A percentile compares a stretch with the other conserved stretches of the same genome.
Conservation (phyloP, 768 basidiomycete species). For the Suillus hirtellus region DNA sequence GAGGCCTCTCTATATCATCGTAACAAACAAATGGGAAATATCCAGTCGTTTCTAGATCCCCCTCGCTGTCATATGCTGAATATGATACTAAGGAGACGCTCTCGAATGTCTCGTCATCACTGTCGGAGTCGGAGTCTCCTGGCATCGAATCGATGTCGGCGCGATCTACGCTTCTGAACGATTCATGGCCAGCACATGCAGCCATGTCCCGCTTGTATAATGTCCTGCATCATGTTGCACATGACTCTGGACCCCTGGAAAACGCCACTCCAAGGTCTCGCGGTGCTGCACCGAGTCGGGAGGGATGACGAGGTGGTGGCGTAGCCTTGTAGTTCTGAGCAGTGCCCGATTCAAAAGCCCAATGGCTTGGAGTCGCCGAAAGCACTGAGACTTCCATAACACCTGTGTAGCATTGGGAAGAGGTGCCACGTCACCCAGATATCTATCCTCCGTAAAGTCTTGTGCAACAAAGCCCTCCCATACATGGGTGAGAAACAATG, state of each 20-base stretch:
- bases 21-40: background rate
- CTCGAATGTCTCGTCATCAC: constrained; percentile 4
- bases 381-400: constrained; percentile 5
- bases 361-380: constrained; percentile 5
- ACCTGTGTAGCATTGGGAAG: background rate
- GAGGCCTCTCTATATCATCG: background rate
- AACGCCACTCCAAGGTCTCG: constrained; percentile 3
- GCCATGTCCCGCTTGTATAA: constrained; percentile 12
- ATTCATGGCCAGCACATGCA: background rate
- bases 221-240: constrained; percentile 6
- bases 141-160: background rate
- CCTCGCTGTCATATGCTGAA: constrained; percentile 13
- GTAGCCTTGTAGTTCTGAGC: background rate
- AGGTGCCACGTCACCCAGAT: constrained; percentile 10
- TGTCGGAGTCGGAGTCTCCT: background rate
- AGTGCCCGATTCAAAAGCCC: constrained; percentile 9
- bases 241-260: constrained; percentile 3
- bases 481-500: background rate
- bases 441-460: constrained; percentile 4
- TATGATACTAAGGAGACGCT: constrained; percentile 1
- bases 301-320: constrained; percentile 6
- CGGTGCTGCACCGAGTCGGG: background rate
- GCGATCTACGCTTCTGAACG: background rate
- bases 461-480: background rate
- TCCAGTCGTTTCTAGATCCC: constrained; percentile 6